Evolutionary conservation across 441 rosid species (phyloP).

Genomic region (Biscutella laevigata): DNA sequence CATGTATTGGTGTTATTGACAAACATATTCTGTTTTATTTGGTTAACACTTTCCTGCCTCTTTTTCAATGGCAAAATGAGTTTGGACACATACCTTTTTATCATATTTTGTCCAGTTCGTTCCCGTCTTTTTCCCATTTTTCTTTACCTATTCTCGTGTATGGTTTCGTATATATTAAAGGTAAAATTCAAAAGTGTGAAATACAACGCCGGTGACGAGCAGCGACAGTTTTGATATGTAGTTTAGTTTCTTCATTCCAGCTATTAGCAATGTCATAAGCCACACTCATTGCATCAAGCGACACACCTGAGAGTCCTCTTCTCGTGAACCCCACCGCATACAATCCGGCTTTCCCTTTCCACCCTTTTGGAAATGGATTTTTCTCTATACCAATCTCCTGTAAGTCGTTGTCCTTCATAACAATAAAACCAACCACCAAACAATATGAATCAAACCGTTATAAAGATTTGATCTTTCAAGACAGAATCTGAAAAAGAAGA

Average conservation of each 20-base stretch:
- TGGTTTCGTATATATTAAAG: not conserved
- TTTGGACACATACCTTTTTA: not conserved
- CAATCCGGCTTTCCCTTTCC: conserved; percentile 63
- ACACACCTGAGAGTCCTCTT: conserved; percentile 67
- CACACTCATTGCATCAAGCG: conserved; percentile 52
- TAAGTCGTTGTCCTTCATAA: conserved; percentile 54
- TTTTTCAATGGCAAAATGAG: conserved; percentile 1
- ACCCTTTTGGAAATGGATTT: conserved; percentile 64
- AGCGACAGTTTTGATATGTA: conserved; percentile 35
- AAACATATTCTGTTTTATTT: not conserved
- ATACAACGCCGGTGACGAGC: conserved; percentile 68
- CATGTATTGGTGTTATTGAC: not conserved
- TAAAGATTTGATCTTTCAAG: not conserved
- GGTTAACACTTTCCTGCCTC: not conserved
- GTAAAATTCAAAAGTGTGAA: conserved; percentile 42
- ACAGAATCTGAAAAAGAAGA: not conserved
- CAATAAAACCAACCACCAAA: not conserved
- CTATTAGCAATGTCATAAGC: conserved; percentile 46
- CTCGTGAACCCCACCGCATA: conserved; percentile 82
- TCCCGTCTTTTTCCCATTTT: not conserved
- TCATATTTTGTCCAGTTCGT: too few relatives aligned
- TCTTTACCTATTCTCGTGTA: not conserved
- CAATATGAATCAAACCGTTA: not conserved
- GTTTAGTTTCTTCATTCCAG: conserved; percentile 75
- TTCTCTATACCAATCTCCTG: conserved; percentile 46